A percentile compares a stretch with the other conserved stretches of the same genome.
These are phyloP conservation scores for Lepidium aucheri DNA, from an alignment of 345 rosid species.

Conservation along the genomic window DNA sequence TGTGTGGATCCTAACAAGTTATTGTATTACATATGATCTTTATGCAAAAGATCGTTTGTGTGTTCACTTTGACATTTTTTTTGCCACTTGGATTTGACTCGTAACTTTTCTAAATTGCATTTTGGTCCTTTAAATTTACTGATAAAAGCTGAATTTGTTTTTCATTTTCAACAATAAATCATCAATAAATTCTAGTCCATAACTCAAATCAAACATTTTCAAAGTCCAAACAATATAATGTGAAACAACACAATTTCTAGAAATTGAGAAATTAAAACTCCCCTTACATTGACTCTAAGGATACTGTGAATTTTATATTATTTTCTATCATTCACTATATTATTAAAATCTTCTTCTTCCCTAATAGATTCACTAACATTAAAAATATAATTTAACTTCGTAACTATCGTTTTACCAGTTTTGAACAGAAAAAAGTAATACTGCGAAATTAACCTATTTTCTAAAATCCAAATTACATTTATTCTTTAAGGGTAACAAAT, in stretches of 20 bases:
- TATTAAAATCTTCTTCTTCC: not conserved
- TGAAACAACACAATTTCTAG: too few species aligned
- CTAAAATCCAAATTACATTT: not conserved
- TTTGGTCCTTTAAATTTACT: not conserved
- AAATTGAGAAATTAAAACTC: too few species aligned
- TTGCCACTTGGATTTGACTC: not conserved
- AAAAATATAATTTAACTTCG: too few species aligned
- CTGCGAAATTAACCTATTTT: not conserved
- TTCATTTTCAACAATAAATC: too few species aligned
- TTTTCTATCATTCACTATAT: too few species aligned
- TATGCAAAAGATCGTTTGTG: not conserved
- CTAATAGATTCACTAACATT: not conserved
- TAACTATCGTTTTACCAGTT: not conserved
- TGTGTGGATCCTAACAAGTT: not conserved
- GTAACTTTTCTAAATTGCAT: not conserved
- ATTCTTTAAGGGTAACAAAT: not conserved
- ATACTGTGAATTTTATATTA: too few species aligned
- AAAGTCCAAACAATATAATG: too few species aligned
- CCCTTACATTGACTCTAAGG: too few species aligned
- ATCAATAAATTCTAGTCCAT: too few species aligned
- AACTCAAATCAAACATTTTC: too few species aligned
- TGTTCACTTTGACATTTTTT: not conserved
- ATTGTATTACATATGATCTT: not conserved
- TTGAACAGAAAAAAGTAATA: not conserved
- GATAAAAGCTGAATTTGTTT: too few species aligned